Base-by-base conservation (phyloP, 805 yeast species). In the Starmerella riodocensis region DNA sequence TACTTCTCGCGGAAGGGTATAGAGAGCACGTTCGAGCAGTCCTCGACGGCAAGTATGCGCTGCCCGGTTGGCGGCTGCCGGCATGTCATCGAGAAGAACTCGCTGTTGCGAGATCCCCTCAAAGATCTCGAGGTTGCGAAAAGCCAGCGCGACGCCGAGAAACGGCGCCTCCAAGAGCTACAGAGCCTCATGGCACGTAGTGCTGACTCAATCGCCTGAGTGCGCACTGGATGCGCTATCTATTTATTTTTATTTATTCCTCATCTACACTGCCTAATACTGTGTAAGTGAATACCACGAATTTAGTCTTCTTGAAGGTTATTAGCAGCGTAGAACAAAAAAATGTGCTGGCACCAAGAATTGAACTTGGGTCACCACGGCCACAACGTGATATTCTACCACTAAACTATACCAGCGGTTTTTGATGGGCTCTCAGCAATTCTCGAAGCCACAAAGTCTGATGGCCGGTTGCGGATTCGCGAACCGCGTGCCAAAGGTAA, bases 301-400 rank as follows among this genome's bases (percentile, higher is more conserved):
- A n/a, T n/a, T n/a, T n/a, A n/a, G n/a, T n/a, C n/a, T n/a, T n/a
- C n/a, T n/a, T n/a, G n/a, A n/a, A n/a, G n/a, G n/a, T n/a, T n/a
- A n/a, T n/a, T n/a, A n/a, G n/a, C n/a, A n/a, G n/a, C n/a, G n/a
- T n/a, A n/a, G n/a, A n/a, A n/a, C n/a, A n/a, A 22, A 45, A 45
- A 45, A 45, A 45, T 14, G 13, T 45, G 49, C 49, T 45, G 49
- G 49, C 40, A 45, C 49, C 49, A 45, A 45, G 49, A 45, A 45
- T 45, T 42, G 49, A 45, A 45, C 49, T 45, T 45, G 49, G 49
- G 49, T 45, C 49, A 47, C 42, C 46, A 45, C 49, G 47, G 49
- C 49, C 49, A 45, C 49, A 45, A 45, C 49, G 49, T 45, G 46
- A 42, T 45, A 45, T 45, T 45, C 49, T 45, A 39, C 49, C 49